These are phyloP conservation scores for Daucus carota DNA, from an alignment of 129 eudicot species.

Conservation along the genomic window DH1_v3.0 NC_030388.2:25204001-25204500, in stretches of 20 bases:
- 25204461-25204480: slow-evolving; percentile 97
- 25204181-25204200: slow-evolving; percentile 85
- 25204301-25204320: background rate
- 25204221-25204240: slow-evolving; percentile 99
- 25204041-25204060: background rate
- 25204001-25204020: background rate
- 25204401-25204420: background rate
- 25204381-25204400: background rate
- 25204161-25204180: slow-evolving; percentile 92
- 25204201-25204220: slow-evolving; percentile 96
- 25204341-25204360: background rate
- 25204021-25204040: background rate
- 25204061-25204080: background rate
- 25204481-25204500: slow-evolving; percentile 98
- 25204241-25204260: slow-evolving; percentile 96
- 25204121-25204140: background rate
- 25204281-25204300: background rate
- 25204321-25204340: background rate
- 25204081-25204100: background rate
- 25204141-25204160: slow-evolving; percentile 42
- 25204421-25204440: background rate
- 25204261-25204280: slow-evolving; percentile 47
- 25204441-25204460: slow-evolving; percentile 40
- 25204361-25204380: background rate
- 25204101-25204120: background rate